Evolutionary conservation across 2,329 filamentous ascomycete genomes (phyloP), one percentile per base, ranked within the genome.

Genomic region (Hypoxylon sp.): DNA sequence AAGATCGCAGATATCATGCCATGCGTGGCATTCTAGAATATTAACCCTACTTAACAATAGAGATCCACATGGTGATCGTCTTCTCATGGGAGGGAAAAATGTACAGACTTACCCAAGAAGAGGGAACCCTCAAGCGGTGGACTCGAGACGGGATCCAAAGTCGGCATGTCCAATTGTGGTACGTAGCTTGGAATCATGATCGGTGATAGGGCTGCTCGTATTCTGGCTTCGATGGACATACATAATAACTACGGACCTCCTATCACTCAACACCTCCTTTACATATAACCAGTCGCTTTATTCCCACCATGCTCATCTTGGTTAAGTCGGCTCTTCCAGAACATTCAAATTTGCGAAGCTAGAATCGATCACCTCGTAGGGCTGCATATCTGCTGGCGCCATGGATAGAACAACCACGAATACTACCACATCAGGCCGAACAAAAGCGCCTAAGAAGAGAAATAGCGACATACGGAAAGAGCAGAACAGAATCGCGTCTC

Each of bases 401-500:
- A 66, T 64, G 62, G 60, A 63, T 12, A 58, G 34, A 44, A 27
- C 58, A 13, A n/a, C n/a, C n/a, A n/a, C n/a, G n/a, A 57, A 42
- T 12, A 54, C 48, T 13, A 57, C 44, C 13, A 51, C 49, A n/a
- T 23, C 55, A 12, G 41, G 41, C 25, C 61, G 59, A 16, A 20
- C 57, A 15, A 60, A 54, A 36, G 48, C 55, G n/a, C 47, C 61
- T 27, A 67, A 63, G 52, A 50, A 60, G 25, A 57, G 64, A 30
- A 68, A 67, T 37, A 67, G 60, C 35, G 64, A 65, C 23, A 44
- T 63, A 7, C 59, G 66, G n/a, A 68, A 67, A 37, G 66, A 68
- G 36, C 64, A 67, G 38, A 68, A 68, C 27, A 58, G 66, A 51
- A 62, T 66, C 36, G 63, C 66, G 12, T 68, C 66, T 40, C 61